Evolutionary conservation across 2,329 filamentous ascomycete genomes (phyloP).

Genomic region (Beauveria caledonica): DNA sequence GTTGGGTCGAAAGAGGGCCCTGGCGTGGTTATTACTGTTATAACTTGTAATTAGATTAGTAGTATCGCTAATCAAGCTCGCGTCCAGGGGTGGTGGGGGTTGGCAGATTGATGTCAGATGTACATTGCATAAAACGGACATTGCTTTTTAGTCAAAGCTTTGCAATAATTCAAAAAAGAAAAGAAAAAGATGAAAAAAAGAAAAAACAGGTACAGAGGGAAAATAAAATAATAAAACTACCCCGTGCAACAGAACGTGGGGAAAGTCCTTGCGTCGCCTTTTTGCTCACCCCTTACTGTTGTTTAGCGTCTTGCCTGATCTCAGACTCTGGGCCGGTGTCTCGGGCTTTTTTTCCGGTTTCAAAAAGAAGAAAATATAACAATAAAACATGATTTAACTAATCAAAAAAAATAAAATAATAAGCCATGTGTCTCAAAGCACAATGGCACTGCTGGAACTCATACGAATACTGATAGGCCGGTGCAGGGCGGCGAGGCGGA

Average conservation of each 20-base stretch:
- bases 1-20: background rate
- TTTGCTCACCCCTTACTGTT: background rate
- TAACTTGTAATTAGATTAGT: background rate
- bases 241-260: background rate
- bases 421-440: background rate
- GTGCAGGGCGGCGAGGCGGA: background rate
- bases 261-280: background rate
- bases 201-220: background rate
- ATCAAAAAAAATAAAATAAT: background rate
- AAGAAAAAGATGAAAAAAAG: background rate
- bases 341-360: background rate
- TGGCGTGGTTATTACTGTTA: background rate
- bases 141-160: too few species aligned
- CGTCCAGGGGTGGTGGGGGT: background rate
- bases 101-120: too few species aligned
- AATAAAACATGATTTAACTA: background rate
- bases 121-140: background rate
- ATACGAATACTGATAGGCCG: too few species aligned
- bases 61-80: too few species aligned
- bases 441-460: background rate
- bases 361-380: too few species aligned
- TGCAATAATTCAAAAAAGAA: too few species aligned
- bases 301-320: background rate
- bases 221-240: background rate
- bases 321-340: too few species aligned